These are phyloP conservation scores for Laburnicola sp. DNA, from an alignment of 2,329 filamentous ascomycete genomes.

Conservation along the genomic window DNA sequence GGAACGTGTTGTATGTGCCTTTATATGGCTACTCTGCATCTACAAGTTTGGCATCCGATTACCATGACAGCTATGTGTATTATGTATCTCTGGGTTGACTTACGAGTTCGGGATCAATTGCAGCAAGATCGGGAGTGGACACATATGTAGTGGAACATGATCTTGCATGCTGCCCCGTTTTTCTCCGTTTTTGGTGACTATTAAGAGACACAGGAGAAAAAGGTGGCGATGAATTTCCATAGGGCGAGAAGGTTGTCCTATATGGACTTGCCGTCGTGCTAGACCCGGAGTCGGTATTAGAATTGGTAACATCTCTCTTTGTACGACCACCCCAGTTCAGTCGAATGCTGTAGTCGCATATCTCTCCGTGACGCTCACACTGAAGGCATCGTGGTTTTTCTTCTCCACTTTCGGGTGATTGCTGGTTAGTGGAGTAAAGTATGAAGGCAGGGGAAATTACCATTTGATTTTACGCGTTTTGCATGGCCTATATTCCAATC, in stretches of 20 bases:
- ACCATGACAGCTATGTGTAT: not conserved
- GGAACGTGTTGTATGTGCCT: constrained; percentile 19
- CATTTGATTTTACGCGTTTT: constrained; percentile 81
- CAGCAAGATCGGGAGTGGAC: constrained; percentile 23
- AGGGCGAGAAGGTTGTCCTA: constrained; percentile 34
- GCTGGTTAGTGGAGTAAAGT: constrained; percentile 8
- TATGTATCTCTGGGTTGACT: not conserved
- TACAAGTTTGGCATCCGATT: not conserved
- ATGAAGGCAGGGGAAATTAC: constrained; percentile 37
- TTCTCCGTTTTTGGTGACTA: constrained; percentile 14
- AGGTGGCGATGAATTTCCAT: constrained; percentile 25
- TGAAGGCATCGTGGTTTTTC: constrained; percentile 73
- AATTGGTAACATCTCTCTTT: constrained; percentile 59
- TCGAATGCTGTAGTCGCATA: constrained; percentile 79
- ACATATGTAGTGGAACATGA: constrained; percentile 29
- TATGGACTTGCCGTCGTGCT: constrained; percentile 36
- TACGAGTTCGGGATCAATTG: constrained; percentile 35
- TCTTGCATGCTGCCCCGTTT: constrained; percentile 25
- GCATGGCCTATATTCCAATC: constrained; percentile 64
- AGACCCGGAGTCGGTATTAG: constrained; percentile 31
- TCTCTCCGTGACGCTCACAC: constrained; percentile 71
- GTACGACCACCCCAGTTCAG: constrained; percentile 78
- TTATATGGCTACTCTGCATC: constrained; percentile 17
- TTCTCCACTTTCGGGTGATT: constrained; percentile 60
- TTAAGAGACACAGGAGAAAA: constrained; percentile 24